Base-by-base conservation (phyloP, 306 rosid species). In the Senna tora region DNA sequence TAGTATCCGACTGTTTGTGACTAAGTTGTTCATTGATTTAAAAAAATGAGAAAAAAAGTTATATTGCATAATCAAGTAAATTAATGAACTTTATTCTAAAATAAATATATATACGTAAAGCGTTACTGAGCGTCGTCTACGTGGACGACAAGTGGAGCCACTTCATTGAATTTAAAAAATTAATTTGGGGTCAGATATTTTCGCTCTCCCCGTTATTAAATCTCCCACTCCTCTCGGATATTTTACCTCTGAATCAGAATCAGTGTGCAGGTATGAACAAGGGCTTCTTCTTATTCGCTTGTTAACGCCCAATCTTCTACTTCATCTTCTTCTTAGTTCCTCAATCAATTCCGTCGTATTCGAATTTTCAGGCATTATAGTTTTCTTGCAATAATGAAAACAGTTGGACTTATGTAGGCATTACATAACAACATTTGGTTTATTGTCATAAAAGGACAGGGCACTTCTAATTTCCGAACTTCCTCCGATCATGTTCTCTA, bases 131-230 rank as follows among this genome's bases (percentile, higher is more conserved):
- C 4, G 8, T 57, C 10, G 41, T 28, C 13, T 57, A 28, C 63
- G 39, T 56, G 63, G 63, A 25, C 3, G 16, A 39, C 39, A 22
- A 28, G 39, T 56, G 36, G 63, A 12, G 63, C 14, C 28, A 5
- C 46, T 65, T 17, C 45, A 8, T 49, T 67, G 9, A 1, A 16
- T 49, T 7, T 15, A 30, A 65, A 43, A 22, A 22, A 65, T 5
- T 15, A 28, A 30, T 49, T 67, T 5, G 15, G 2, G 72, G 5
- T 17, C 2, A 72, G 58, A 71, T 57, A 58, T 72, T 72, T 72
- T 57, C 14, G 4, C 19, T 4, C 33, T 1, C 58, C 0, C 33
- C 36, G 13, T 20, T 20, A 36, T 57, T 17, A 57, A 25, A 71
- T 71, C 19, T n/a, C 38, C 45, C 11, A 13, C 41, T 7, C 45